Conservation (phyloP, 805 yeast species). For the Kazachstania africana region DNA sequence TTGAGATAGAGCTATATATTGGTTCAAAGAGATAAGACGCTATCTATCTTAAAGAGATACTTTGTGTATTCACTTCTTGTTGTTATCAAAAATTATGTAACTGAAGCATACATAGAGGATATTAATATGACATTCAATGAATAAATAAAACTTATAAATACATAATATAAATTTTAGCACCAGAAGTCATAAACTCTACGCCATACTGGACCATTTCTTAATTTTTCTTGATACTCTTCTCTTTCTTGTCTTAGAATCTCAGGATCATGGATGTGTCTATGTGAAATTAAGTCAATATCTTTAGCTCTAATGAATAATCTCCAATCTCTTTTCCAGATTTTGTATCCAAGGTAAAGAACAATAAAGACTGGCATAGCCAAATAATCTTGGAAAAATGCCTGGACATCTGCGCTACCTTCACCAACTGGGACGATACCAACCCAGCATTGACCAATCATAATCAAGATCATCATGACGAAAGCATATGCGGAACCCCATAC, state of each 20-base stretch:
- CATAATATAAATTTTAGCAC: slow-evolving; percentile 14
- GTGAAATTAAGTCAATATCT: slow-evolving; percentile 21
- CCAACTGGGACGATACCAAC: slow-evolving; percentile 49
- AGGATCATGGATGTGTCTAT: slow-evolving; percentile 25
- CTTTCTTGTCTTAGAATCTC: slow-evolving; percentile 25
- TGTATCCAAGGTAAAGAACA: slow-evolving; percentile 34
- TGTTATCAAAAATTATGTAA: no score
- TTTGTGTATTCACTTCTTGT: no score
- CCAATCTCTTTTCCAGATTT: slow-evolving; percentile 37
- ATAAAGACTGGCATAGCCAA: slow-evolving; percentile 37
- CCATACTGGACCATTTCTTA: slow-evolving; percentile 21
- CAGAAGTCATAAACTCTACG: slow-evolving; percentile 22
- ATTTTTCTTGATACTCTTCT: slow-evolving; percentile 19
- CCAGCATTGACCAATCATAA: slow-evolving; percentile 53
- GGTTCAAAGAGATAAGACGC: no score
- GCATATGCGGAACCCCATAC: slow-evolving; percentile 43
- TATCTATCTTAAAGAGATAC: no score
- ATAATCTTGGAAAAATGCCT: slow-evolving; percentile 33
- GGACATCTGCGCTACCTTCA: slow-evolving; percentile 27
- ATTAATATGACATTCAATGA: no score
- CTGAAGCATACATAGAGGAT: no score
- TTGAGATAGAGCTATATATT: no score
- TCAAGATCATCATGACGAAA: slow-evolving; percentile 35
- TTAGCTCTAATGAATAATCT: slow-evolving; percentile 21
- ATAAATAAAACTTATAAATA: not conserved